phyloP scores from a whole-genome alignment of 768 basidiomycete species.

The Crassisporium funariophilum region DNA sequence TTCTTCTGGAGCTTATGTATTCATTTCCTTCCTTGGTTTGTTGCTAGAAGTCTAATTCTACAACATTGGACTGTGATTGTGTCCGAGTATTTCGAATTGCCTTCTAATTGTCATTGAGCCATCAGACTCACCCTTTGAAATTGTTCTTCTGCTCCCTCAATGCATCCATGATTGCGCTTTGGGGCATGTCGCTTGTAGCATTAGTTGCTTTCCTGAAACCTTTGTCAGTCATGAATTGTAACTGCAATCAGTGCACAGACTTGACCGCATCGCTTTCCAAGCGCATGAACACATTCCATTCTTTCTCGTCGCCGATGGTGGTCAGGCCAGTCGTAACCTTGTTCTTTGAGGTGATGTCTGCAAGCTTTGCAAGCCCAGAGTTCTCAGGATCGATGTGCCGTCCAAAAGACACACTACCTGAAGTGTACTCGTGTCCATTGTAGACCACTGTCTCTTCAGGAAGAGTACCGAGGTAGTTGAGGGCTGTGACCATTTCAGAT shows the following conservation, averaged over 20 bases:
- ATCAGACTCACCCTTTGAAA: conserved; percentile 65
- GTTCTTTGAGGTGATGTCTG: conserved; percentile 58
- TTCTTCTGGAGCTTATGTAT: neutral
- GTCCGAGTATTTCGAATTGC: no score
- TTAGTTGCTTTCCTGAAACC: conserved; percentile 50
- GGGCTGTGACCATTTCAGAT: conserved; percentile 80
- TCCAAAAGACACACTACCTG: conserved; percentile 71
- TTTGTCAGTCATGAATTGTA: conserved; percentile 1
- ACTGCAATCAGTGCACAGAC: conserved; percentile 41
- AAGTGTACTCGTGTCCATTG: conserved; percentile 93
- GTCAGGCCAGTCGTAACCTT: conserved; percentile 75
- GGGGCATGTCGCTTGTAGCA: conserved; percentile 41
- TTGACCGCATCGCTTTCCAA: conserved; percentile 60
- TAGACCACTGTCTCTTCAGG: conserved; percentile 82
- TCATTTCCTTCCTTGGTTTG: no score
- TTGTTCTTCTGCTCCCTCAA: conserved; percentile 86
- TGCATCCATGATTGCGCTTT: conserved; percentile 68
- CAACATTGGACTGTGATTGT: conserved; percentile 14
- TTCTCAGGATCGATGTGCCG: conserved; percentile 62
- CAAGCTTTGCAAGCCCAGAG: conserved; percentile 58
- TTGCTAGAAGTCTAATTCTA: conserved; percentile 6
- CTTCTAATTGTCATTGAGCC: neutral
- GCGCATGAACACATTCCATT: conserved; percentile 96
- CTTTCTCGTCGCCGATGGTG: conserved; percentile 91
- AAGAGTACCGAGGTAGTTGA: conserved; percentile 65